These are phyloP conservation scores for Kockovaella imperatae DNA, from an alignment of 768 basidiomycete species.

Conservation along the genomic window DNA sequence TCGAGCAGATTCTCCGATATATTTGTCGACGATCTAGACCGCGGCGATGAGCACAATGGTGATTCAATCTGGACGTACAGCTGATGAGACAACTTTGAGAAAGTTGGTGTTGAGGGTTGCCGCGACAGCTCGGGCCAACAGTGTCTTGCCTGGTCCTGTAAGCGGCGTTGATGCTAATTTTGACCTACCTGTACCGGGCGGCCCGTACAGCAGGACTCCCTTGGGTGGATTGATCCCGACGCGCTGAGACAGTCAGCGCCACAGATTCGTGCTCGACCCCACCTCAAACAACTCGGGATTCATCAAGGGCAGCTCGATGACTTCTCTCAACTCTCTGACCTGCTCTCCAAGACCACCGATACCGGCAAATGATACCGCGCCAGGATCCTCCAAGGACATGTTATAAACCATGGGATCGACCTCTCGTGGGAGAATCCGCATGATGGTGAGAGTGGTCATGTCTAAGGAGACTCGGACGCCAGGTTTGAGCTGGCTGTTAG, in stretches of 20 bases:
- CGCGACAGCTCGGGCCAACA: slow-evolving; percentile 91
- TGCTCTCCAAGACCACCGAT: slow-evolving; percentile 95
- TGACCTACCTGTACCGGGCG: slow-evolving; percentile 75
- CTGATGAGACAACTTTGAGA: slow-evolving; percentile 95
- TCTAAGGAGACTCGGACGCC: slow-evolving; percentile 94
- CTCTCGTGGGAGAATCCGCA: slow-evolving; percentile 95
- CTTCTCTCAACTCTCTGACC: slow-evolving; percentile 91
- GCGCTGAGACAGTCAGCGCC: slow-evolving; percentile 48
- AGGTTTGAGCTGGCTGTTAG: slow-evolving; percentile 65
- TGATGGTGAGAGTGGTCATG: slow-evolving; percentile 98
- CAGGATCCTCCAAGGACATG: slow-evolving; percentile 97
- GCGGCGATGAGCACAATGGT: neutral
- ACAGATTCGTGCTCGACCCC: slow-evolving; percentile 6
- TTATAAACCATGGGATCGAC: slow-evolving; percentile 98
- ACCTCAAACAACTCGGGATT: slow-evolving; percentile 80
- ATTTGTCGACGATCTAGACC: slow-evolving; percentile 55
- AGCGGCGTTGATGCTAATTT: neutral
- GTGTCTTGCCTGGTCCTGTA: slow-evolving; percentile 57
- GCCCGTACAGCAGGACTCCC: slow-evolving; percentile 90
- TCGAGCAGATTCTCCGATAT: slow-evolving; percentile 95
- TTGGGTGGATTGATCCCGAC: slow-evolving; percentile 96
- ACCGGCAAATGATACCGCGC: slow-evolving; percentile 88
- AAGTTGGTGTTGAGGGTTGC: slow-evolving; percentile 92
- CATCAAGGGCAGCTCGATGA: slow-evolving; percentile 89
- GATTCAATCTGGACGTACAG: slow-evolving; percentile 60